phyloP scores from a whole-genome alignment of 192 early-diverging fungal genomes.

The Helicostylum pulchrum region DNA sequence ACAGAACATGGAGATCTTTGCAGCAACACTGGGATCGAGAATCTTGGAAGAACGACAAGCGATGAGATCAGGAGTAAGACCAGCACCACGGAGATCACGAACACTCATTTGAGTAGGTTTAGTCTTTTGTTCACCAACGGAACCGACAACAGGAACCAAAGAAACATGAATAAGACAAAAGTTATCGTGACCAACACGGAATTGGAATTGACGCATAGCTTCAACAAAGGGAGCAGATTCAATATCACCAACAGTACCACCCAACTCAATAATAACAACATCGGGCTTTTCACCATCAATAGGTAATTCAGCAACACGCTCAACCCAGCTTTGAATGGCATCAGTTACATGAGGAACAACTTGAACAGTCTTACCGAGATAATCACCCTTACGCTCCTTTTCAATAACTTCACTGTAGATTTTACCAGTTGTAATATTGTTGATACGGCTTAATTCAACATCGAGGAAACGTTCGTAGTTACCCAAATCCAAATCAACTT shows the following conservation, averaged over 20 bases:
- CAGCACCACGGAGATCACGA: conserved; percentile 90
- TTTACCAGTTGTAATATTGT: conserved; percentile 99
- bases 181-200: conserved; percentile 97
- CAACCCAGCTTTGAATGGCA: conserved; percentile 97
- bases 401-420: conserved; percentile 96
- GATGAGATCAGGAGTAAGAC: conserved; percentile 93
- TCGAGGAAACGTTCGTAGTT: conserved; percentile 99
- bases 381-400: conserved; percentile 90
- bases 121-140: conserved; percentile 98
- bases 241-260: conserved; percentile 98
- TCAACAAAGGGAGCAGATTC: conserved; percentile 98
- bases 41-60: conserved; percentile 89
- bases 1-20: conserved; percentile 99
- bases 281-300: conserved; percentile 87
- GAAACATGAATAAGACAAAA: conserved; percentile 98
- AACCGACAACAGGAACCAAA: conserved; percentile 92
- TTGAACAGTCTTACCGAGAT: conserved; percentile 99
- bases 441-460: conserved; percentile 88
- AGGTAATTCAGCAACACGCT: conserved; percentile 85
- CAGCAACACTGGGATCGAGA: conserved; percentile 76
- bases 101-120: conserved; percentile 99
- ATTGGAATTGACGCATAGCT: conserved; percentile 99
- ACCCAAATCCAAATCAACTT: conserved; percentile 97
- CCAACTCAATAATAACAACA: conserved; percentile 97
- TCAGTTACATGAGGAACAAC: conserved; percentile 98